Base-by-base conservation (phyloP, 495 filamentous ascomycete genomes). In the Rostrohypoxylon terebratum region DNA sequence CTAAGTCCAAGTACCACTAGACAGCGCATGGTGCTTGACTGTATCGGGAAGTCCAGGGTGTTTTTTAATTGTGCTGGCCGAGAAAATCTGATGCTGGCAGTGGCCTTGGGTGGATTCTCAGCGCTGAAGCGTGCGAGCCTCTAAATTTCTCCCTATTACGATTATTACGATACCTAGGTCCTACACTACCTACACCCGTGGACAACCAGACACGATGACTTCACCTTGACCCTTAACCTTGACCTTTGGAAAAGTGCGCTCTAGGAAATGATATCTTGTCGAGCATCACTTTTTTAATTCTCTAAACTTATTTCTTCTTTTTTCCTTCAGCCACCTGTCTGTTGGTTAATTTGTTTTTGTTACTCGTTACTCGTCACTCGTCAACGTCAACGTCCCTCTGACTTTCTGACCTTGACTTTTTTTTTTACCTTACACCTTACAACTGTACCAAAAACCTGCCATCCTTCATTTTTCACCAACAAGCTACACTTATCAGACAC, bases 41-140 rank as follows among this genome's bases (percentile, higher is more conserved):
- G 65, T 72, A 76, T 78, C 68, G 65, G 76, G 76, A 74, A 78
- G 71, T 76, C 55, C 44, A 68, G 47, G 60, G 44, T 75, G 68
- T 63, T 78, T 59, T 74, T 74, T 68, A 68, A 72, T 72, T 72
- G 67, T 75, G 68, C 68, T 75, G 70, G 69, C 45, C 59, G 64
- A 76, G 76, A 78, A 78, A 78, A 78, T 74, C 74, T 77, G 61
- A 77, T 72, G 68, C 73, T 33, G 28, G 28, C 28, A 28, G 28
- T 28, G 28, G 28, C 28, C 28, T 28, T 28, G 3, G 28, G 28
- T 28, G 28, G 28, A 28, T 28, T 28, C 3, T 51, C 18, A 21
- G 53, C 13, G 11, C 34, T 13, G 38, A 42, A 42, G 38, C 31
- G 40, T 59, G 54, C 60, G 60, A 69, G 65, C 65, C 18, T 34